phyloP scores from a whole-genome alignment of 495 filamentous ascomycete species.

The Stereocaulon alpinum region DNA sequence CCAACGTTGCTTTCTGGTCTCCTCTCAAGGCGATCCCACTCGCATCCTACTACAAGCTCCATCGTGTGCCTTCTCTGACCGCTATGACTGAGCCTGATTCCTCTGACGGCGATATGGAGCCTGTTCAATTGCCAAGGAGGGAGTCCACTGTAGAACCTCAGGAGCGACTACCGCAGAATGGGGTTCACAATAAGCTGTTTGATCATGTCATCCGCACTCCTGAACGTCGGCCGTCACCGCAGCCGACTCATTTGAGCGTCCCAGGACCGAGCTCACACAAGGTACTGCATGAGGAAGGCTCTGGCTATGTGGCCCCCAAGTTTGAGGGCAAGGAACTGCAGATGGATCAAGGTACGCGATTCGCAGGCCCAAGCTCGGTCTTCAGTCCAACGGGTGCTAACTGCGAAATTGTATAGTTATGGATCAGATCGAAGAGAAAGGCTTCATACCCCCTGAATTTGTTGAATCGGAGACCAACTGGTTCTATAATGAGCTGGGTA shows the following conservation, averaged over 20 bases:
- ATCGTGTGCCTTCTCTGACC: slow-evolving; percentile 22
- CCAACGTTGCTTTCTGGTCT: slow-evolving; percentile 19
- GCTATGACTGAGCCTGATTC: slow-evolving; percentile 16
- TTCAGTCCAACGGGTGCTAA: slow-evolving; percentile 7
- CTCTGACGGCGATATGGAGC: not conserved
- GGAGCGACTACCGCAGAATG: slow-evolving; percentile 14
- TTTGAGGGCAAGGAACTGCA: slow-evolving; percentile 92
- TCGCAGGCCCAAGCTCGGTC: not conserved
- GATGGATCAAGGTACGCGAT: slow-evolving; percentile 69
- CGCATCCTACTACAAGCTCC: slow-evolving; percentile 24
- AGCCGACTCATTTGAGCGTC: slow-evolving; percentile 82
- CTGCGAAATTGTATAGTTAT: slow-evolving; percentile 39
- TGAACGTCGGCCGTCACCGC: slow-evolving; percentile 68
- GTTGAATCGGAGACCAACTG: slow-evolving; percentile 77
- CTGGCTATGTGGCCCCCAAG: slow-evolving; percentile 89
- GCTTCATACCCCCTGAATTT: slow-evolving; percentile 77
- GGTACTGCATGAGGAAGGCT: slow-evolving; percentile 77
- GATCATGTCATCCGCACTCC: slow-evolving; percentile 50
- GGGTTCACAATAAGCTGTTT: slow-evolving; percentile 49
- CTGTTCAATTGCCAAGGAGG: slow-evolving; percentile 17
- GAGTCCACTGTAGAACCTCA: slow-evolving; percentile 12
- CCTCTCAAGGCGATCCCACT: slow-evolving; percentile 23
- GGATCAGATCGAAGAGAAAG: slow-evolving; percentile 63
- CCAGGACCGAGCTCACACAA: slow-evolving; percentile 49
- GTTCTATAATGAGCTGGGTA: slow-evolving; percentile 97